Conservation (phyloP, 331 rosid genomes). For the Prunus yedoensis region DNA sequence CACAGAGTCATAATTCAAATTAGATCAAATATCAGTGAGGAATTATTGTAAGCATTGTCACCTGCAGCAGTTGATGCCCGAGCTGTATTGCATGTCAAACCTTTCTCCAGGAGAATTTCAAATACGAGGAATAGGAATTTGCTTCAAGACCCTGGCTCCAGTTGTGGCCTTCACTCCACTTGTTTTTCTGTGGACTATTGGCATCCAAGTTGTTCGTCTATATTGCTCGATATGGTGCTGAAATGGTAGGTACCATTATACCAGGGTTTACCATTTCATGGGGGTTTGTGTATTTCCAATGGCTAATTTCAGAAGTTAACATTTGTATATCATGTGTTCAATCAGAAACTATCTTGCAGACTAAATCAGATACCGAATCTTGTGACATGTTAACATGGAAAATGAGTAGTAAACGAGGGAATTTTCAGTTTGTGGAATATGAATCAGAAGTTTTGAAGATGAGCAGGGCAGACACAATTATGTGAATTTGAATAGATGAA, state of each 20-base stretch:
- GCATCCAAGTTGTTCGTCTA: not conserved
- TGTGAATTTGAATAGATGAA: not conserved
- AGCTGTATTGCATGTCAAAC: not conserved
- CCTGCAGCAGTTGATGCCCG: not conserved
- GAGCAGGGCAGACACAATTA: not conserved
- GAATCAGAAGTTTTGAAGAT: not conserved
- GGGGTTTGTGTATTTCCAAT: not conserved
- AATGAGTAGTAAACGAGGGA: not conserved
- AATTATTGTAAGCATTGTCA: not conserved
- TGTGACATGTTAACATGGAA: not conserved
- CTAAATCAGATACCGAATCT: not conserved
- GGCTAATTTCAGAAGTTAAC: not conserved
- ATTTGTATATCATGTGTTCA: constrained; percentile 1
- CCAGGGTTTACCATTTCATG: not conserved
- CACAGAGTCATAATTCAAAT: not conserved
- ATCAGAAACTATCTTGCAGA: not conserved
- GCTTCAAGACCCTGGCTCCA: not conserved
- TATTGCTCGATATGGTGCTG: not conserved
- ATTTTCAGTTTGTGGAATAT: not conserved
- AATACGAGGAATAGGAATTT: not conserved
- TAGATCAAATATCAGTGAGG: not conserved
- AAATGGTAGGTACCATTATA: not conserved
- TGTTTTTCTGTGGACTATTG: not conserved
- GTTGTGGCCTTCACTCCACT: not conserved
- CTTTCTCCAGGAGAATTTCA: not conserved